Conservation (phyloP, 495 filamentous ascomycete species). For the Penicillium argentinense region DNA sequence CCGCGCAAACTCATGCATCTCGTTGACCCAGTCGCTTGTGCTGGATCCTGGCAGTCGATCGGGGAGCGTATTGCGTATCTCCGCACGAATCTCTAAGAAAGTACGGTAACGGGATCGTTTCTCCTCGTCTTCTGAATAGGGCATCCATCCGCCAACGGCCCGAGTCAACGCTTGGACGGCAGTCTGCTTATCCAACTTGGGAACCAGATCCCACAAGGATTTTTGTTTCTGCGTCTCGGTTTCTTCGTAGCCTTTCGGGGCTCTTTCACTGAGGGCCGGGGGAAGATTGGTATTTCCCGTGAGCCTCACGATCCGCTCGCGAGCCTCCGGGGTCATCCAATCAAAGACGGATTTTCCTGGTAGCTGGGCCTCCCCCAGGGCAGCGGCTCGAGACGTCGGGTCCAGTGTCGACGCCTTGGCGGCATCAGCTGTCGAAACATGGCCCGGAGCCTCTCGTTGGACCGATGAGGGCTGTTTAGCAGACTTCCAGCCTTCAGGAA, state of each 20-base stretch:
- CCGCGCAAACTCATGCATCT: constrained; percentile 83
- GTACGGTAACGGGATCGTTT: constrained; percentile 76
- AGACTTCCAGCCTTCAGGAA: constrained; percentile 78
- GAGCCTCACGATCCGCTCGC: constrained; percentile 71
- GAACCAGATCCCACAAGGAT: constrained; percentile 65
- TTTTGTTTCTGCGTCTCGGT: constrained; percentile 58
- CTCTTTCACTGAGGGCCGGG: constrained; percentile 69
- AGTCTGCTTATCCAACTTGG: constrained; percentile 68
- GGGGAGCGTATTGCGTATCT: constrained; percentile 59
- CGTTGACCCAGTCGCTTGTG: constrained; percentile 74
- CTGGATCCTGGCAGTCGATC: constrained; percentile 54
- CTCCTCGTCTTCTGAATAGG: constrained; percentile 76
- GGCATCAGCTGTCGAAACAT: constrained; percentile 70
- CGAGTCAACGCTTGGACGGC: constrained; percentile 75
- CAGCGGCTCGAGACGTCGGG: constrained; percentile 73
- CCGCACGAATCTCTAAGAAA: constrained; percentile 79
- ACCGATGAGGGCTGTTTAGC: constrained; percentile 48
- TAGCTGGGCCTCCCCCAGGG: constrained; percentile 79
- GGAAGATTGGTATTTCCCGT: constrained; percentile 79
- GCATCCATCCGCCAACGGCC: constrained; percentile 74
- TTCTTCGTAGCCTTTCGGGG: constrained; percentile 59
- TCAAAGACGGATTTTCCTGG: constrained; percentile 96
- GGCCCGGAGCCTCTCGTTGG: constrained; percentile 38
- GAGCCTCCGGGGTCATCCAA: constrained; percentile 78
- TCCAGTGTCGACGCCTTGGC: constrained; percentile 75